These are phyloP conservation scores for Backusella circina DNA, from an alignment of 192 early-diverging fungal species.

Conservation along the genomic window DNA sequence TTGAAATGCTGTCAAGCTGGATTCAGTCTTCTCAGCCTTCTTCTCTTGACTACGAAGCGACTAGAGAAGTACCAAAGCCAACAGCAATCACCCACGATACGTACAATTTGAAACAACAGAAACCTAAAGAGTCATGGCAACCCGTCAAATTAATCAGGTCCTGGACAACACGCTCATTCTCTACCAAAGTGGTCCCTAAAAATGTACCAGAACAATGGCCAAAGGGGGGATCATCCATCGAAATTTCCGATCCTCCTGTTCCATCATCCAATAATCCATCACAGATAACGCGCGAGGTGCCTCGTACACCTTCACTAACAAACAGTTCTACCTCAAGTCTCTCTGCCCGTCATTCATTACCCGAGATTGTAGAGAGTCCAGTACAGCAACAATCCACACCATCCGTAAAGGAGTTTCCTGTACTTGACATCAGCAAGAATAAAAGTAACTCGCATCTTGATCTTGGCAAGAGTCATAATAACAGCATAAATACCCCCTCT, in stretches of 20 bases:
- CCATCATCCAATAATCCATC: background rate
- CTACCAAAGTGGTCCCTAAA: background rate
- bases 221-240: background rate
- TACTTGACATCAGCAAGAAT: background rate
- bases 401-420: background rate
- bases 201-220: background rate
- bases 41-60: background rate
- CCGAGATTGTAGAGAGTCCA: background rate
- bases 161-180: background rate
- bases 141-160: background rate
- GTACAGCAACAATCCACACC: background rate
- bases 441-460: background rate
- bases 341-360: background rate
- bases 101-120: background rate
- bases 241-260: background rate
- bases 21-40: background rate
- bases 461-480: background rate
- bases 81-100: background rate
- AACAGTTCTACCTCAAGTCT: background rate
- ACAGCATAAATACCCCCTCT: background rate
- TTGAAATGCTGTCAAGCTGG: constrained; percentile 1
- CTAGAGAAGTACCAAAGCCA: background rate
- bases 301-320: background rate
- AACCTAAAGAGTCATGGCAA: background rate
- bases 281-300: background rate